Conservation (phyloP, 257 asterid species). For the Catharanthus roseus region DNA sequence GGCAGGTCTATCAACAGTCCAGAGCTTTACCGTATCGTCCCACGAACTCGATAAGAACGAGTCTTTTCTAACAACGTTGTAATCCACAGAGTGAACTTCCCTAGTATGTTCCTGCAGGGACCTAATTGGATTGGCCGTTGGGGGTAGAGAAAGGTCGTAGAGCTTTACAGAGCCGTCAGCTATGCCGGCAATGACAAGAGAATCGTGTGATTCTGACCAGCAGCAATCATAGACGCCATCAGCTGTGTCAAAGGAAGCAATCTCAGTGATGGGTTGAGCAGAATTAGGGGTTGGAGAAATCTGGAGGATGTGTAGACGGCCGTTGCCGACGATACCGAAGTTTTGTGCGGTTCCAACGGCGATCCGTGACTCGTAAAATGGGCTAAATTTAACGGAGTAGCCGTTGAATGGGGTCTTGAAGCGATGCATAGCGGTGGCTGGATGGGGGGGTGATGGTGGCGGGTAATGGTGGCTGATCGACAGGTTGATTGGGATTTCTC, state of each 20-base stretch:
- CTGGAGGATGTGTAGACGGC: conserved; percentile 87
- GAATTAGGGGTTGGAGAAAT: conserved; percentile 42
- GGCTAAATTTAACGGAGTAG: conserved; percentile 93
- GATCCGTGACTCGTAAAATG: conserved; percentile 71
- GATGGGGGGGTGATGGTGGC: neutral
- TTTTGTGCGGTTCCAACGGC: conserved; percentile 95
- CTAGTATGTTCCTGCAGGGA: conserved; percentile 89
- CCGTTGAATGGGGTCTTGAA: conserved; percentile 84
- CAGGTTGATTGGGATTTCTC: neutral
- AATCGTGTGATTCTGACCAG: conserved; percentile 98
- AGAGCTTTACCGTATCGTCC: conserved; percentile 87
- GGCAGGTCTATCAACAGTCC: conserved; percentile 87
- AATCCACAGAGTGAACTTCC: conserved; percentile 87
- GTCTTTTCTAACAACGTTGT: conserved; percentile 76
- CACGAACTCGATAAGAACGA: conserved; percentile 88
- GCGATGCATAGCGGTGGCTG: conserved; percentile 53
- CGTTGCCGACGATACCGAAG: conserved; percentile 96
- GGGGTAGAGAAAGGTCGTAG: conserved; percentile 74
- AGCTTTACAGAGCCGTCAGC: conserved; percentile 92
- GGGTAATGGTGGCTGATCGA: neutral
- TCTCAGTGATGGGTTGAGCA: conserved; percentile 42
- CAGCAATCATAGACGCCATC: conserved; percentile 92
- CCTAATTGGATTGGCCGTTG: conserved; percentile 78
- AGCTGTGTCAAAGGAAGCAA: conserved; percentile 83
- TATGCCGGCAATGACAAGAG: conserved; percentile 72